Percentiles rank a stretch among this genome's conserved stretches.
Evolutionary conservation across 169 alveolate genomes (phyloP).

Genomic region (Cytauxzoon felis): DNA sequence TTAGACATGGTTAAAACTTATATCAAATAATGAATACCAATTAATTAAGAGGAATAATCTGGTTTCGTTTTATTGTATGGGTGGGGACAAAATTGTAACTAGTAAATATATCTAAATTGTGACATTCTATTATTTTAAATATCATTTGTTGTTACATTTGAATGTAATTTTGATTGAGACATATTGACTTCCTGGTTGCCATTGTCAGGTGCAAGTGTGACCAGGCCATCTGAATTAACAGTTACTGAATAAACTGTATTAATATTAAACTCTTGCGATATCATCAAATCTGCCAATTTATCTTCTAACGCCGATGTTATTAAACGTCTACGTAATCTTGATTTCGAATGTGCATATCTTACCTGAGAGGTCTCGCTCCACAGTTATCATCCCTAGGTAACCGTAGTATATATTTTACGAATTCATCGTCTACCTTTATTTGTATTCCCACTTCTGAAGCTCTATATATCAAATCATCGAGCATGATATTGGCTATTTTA

Average conservation of each 20-base stretch:
- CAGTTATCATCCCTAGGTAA: constrained; percentile 53
- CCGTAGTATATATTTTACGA: constrained; percentile 39
- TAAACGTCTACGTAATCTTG: constrained; percentile 28
- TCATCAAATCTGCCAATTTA: constrained; percentile 32
- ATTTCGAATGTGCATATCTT: constrained; percentile 1
- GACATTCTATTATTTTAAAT: too few species aligned
- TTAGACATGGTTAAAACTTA: constrained; percentile 18
- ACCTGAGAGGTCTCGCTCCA: constrained; percentile 64
- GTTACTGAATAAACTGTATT: constrained; percentile 24
- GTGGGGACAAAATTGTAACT: too few species aligned
- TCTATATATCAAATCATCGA: constrained; percentile 51
- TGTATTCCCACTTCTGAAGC: constrained; percentile 38
- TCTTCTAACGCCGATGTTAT: constrained; percentile 47
- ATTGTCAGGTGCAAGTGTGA: background rate
- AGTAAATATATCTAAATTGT: too few species aligned
- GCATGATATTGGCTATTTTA: constrained; percentile 64
- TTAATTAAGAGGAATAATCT: too few species aligned
- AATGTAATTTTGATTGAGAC: too few species aligned
- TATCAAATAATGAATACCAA: too few species aligned
- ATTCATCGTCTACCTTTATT: constrained; percentile 32
- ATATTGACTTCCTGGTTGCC: too few species aligned
- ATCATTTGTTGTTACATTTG: too few species aligned
- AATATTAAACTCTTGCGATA: constrained; percentile 29
- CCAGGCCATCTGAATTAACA: constrained; percentile 2
- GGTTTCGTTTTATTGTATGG: too few species aligned